Evolutionary conservation across 805 yeast genomes (phyloP), one percentile per base, ranked within the genome.

Genomic region (Teunomyces pallodes): DNA sequence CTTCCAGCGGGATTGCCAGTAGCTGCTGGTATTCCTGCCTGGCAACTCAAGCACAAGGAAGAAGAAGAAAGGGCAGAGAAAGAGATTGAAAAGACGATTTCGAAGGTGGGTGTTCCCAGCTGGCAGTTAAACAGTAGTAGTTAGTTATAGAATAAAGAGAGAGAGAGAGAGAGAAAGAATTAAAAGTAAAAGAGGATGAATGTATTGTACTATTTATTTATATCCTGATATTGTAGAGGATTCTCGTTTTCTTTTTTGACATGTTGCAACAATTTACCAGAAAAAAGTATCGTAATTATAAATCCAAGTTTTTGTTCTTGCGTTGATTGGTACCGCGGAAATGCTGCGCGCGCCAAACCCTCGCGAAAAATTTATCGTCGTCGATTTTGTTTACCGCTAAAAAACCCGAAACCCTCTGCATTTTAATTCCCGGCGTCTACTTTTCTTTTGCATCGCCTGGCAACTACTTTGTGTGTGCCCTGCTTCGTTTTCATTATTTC

Each of bases 11-110:
- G 56, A 27, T 59, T 60, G 35, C 63, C 67, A 6, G 57, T 65
- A 7, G 72, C 76, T 10, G 76, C 70, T 5, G 78, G 78, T 1
- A 72, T 73, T 32, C 77, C 78, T 16, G 72, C 66, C 46, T 74
- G 78, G 78, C 77, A 72, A 54, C 51, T 72, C 53, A 60, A 67
- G 46, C 74, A 70, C 51, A 70, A 69, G 55, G 50, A 60, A 47
- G 49, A 57, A 26, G 76, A 70, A 54, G 50, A 47, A 9, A 26
- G 12, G 32, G 46, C 46, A 7, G 36, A 44, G 10, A 52, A 61
- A 10, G 32, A 27, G 2, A 53, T 51, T 53, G 54, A 43, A 66
- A 68, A 45, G 58, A 58, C 28, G 45, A 63, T 70, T 41, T 60
- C 65, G 38, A 67, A 60, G 43, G 69, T 70, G 6, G 76, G 76